Percentiles rank a stretch among this genome's conserved stretches.
These are phyloP conservation scores for Saccharomyces jurei DNA, from an alignment of 805 yeast genomes.

Conservation along the genomic window DNA sequence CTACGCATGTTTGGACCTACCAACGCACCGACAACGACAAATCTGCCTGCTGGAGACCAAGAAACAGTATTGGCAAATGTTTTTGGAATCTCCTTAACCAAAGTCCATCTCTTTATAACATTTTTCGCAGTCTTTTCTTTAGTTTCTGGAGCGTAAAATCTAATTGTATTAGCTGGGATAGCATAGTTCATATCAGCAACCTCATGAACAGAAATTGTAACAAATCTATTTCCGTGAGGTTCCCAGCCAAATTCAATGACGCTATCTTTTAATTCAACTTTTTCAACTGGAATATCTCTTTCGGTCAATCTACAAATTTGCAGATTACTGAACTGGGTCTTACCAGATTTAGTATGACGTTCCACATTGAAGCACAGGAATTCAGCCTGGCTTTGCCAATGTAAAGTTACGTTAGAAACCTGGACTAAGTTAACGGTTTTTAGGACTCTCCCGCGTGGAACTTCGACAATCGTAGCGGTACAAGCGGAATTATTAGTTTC, in stretches of 20 bases:
- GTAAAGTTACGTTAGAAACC: constrained; percentile 81
- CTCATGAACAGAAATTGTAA: constrained; percentile 59
- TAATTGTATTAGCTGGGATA: constrained; percentile 53
- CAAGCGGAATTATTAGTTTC: constrained; percentile 90
- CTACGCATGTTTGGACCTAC: constrained; percentile 38
- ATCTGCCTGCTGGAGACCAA: constrained; percentile 94
- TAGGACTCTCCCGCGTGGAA: constrained; percentile 72
- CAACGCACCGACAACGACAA: constrained; percentile 47
- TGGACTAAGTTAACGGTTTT: constrained; percentile 93
- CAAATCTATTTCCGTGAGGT: constrained; percentile 83
- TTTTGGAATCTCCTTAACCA: constrained; percentile 48
- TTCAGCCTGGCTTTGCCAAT: constrained; percentile 88
- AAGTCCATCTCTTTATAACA: constrained; percentile 46
- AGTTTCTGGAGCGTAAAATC: constrained; percentile 78
- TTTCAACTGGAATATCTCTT: constrained; percentile 89
- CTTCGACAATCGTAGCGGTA: constrained; percentile 81
- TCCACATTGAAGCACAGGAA: constrained; percentile 89
- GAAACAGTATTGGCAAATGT: constrained; percentile 63
- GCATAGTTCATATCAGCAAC: constrained; percentile 48
- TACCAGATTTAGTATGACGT: constrained; percentile 91
- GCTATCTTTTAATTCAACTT: constrained; percentile 83
- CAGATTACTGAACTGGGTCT: constrained; percentile 82
- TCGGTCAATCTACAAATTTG: constrained; percentile 85
- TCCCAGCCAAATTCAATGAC: constrained; percentile 92
- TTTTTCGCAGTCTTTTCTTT: constrained; percentile 36